Percentiles rank a stretch among this genome's conserved stretches.
Conservation (phyloP, 1,284 basidiomycete genomes). For the Kwoniella shivajii region DNA sequence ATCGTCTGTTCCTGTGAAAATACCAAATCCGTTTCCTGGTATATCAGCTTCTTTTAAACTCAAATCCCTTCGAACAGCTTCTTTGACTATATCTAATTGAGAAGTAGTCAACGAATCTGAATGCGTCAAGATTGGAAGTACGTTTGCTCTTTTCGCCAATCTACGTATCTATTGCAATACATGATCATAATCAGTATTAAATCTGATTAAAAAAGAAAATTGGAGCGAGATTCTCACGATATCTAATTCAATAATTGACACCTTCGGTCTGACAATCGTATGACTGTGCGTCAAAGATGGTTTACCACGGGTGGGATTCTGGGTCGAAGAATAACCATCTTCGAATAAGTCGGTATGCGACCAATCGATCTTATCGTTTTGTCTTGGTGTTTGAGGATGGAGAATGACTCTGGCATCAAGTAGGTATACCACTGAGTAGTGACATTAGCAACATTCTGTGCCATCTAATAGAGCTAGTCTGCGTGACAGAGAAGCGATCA, state of each 20-base stretch:
- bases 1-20: constrained; percentile 17
- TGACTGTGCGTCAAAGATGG: not conserved
- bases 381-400: constrained; percentile 4
- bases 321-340: constrained; percentile 6
- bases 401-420: constrained; percentile 46
- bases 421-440: constrained; percentile 42
- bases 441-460: not conserved
- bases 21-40: constrained; percentile 29
- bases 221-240: constrained; percentile 21
- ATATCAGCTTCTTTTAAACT: constrained; percentile 11
- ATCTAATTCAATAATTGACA: constrained; percentile 23
- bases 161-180: constrained; percentile 34
- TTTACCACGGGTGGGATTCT: no score
- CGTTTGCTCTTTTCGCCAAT: constrained; percentile 37
- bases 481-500: not conserved
- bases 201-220: not conserved
- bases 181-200: not conserved
- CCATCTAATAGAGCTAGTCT: no score
- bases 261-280: constrained; percentile 3
- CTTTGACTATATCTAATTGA: constrained; percentile 32
- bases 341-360: constrained; percentile 34
- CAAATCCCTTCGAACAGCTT: constrained; percentile 35
- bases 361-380: constrained; percentile 28
- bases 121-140: constrained; percentile 45
- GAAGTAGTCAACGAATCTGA: constrained; percentile 38